These are phyloP conservation scores for Yarrowia alimentaria DNA, from an alignment of 805 yeast species.

Conservation along the genomic window DNA sequence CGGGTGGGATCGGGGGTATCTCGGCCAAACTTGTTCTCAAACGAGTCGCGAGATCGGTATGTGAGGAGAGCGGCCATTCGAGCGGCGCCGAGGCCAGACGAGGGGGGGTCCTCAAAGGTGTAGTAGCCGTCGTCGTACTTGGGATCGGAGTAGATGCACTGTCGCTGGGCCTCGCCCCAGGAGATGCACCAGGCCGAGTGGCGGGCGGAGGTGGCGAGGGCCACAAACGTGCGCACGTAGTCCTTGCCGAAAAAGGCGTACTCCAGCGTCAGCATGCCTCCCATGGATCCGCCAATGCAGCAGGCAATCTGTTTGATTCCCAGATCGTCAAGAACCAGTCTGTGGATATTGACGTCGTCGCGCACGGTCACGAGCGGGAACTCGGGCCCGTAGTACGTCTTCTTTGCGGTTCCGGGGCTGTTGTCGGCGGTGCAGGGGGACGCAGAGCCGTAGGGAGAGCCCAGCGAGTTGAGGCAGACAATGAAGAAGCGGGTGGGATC, in stretches of 20 bases:
- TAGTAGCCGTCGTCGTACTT: conserved; percentile 90
- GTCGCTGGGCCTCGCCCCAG: conserved; percentile 98
- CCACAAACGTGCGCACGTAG: conserved; percentile 70
- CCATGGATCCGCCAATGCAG: conserved; percentile 97
- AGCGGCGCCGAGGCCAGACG: conserved; percentile 88
- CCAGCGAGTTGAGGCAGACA: conserved; percentile 86
- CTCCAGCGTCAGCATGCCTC: conserved; percentile 94
- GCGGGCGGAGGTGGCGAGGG: conserved; percentile 90
- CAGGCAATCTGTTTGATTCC: conserved; percentile 79
- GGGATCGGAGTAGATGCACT: conserved; percentile 93
- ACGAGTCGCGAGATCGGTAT: conserved; percentile 86
- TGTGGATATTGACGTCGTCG: conserved; percentile 84
- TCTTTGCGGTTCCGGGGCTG: conserved; percentile 56
- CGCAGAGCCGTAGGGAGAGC: conserved; percentile 95
- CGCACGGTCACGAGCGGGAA: conserved; percentile 92
- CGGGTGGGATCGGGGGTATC: conserved; percentile 54
- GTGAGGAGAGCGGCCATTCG: conserved; percentile 95
- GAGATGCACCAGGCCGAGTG: conserved; percentile 98
- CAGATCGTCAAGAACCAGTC: conserved; percentile 69
- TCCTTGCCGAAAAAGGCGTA: conserved; percentile 69
- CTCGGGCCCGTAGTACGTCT: conserved; percentile 79
- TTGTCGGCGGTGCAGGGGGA: conserved; percentile 84
- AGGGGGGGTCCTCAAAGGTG: conserved; percentile 72
- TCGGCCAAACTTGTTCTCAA: conserved; percentile 90
- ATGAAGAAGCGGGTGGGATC: conserved; percentile 87